These are phyloP conservation scores for Tetraselmis chui DNA, from an alignment of 139 green algal genomes.

Conservation along the genomic window DNA sequence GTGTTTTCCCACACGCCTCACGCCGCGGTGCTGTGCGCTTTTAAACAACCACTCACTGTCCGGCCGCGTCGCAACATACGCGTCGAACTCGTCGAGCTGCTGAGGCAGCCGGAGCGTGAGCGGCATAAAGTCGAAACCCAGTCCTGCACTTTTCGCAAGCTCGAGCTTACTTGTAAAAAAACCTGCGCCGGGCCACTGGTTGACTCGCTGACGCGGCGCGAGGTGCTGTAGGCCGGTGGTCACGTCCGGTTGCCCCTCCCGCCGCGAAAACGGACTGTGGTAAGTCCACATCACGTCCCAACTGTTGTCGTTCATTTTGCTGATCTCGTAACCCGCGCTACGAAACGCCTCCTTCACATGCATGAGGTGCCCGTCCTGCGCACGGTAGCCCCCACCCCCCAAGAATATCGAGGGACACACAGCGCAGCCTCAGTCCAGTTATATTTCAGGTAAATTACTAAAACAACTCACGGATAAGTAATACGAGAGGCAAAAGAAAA, in stretches of 20 bases:
- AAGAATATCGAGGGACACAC: too few species aligned
- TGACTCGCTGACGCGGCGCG: slow-evolving; percentile 14
- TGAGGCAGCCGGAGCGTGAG: slow-evolving; percentile 17
- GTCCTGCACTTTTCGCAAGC: slow-evolving; percentile 8
- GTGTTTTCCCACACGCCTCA: slow-evolving; percentile 2
- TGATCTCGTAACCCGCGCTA: slow-evolving; percentile 15
- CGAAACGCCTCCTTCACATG: slow-evolving; percentile 19
- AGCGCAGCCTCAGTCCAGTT: too few species aligned
- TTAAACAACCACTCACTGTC: slow-evolving; percentile 17
- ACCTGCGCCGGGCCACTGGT: slow-evolving; percentile 19
- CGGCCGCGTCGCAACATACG: not conserved
- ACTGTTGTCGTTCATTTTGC: slow-evolving; percentile 16
- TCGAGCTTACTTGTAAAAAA: slow-evolving; percentile 22
- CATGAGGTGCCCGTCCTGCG: slow-evolving; percentile 13
- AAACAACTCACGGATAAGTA: too few species aligned
- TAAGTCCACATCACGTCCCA: slow-evolving; percentile 25
- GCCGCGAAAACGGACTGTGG: slow-evolving; percentile 21
- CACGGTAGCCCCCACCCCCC: too few species aligned
- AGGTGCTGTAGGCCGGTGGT: slow-evolving; percentile 8
- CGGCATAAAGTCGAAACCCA: slow-evolving; percentile 17
- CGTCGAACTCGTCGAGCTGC: slow-evolving; percentile 16
- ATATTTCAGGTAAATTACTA: too few species aligned
- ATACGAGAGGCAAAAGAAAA: too few species aligned
- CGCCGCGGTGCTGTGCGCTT: slow-evolving; percentile 16
- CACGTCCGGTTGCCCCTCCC: slow-evolving; percentile 9